These are phyloP conservation scores for Saccharomycopsis vini DNA, from an alignment of 805 yeast species.

Conservation along the genomic window DNA sequence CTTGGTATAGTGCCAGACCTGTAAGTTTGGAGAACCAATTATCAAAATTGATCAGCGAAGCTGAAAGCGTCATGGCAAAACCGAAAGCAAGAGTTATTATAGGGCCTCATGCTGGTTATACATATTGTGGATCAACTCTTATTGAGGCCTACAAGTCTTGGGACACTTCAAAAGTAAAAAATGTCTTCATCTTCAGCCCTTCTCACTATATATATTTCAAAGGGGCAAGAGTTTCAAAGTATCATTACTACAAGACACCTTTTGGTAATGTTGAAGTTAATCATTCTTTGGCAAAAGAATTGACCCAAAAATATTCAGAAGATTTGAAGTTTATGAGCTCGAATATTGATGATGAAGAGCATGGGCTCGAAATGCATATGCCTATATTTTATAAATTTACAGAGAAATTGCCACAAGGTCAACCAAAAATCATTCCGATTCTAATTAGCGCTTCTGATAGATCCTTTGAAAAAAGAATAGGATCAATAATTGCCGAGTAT, in stretches of 20 bases:
- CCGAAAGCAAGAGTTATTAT: constrained; percentile 42
- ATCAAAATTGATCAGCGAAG: constrained; percentile 35
- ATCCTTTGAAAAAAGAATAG: constrained; percentile 36
- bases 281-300: constrained; percentile 29
- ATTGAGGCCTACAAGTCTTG: constrained; percentile 69
- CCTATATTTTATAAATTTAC: constrained; percentile 58
- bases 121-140: constrained; percentile 69
- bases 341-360: constrained; percentile 73
- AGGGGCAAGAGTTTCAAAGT: constrained; percentile 48
- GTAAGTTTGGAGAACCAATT: constrained; percentile 41
- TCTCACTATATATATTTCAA: constrained; percentile 82
- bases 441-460: constrained; percentile 59
- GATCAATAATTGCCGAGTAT: constrained; percentile 42
- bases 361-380: constrained; percentile 90
- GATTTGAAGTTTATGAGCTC: constrained; percentile 46
- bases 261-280: constrained; percentile 71
- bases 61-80: constrained; percentile 22
- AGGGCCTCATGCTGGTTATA: constrained; percentile 86
- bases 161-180: constrained; percentile 47
- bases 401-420: constrained; percentile 25
- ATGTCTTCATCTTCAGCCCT: constrained; percentile 83
- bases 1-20: constrained; percentile 65
- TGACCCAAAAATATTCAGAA: constrained; percentile 29
- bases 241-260: constrained; percentile 64
- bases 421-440: constrained; percentile 61